phyloP scores from a whole-genome alignment of 345 rosid genomes.

The Brassica napus region Da-Ae NC_063438.1:5580501-5581000 shows the following conservation, averaged over 20 bases:
- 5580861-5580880: neutral
- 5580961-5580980: neutral
- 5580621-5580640: conserved; percentile 60
- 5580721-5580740: conserved; percentile 42
- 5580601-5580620: conserved; percentile 36
- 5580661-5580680: conserved; percentile 51
- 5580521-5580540: neutral
- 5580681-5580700: conserved; percentile 48
- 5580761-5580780: conserved; percentile 17
- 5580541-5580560: neutral
- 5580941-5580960: neutral
- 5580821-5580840: neutral
- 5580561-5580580: neutral
- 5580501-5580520: neutral
- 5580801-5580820: neutral
- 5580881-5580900: neutral
- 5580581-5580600: neutral
- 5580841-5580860: neutral
- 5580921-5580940: neutral
- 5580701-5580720: conserved; percentile 45
- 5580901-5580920: neutral
- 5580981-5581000: neutral
- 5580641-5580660: conserved; percentile 54
- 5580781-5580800: neutral
- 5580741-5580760: neutral